Evolutionary conservation across 164 flowering plant species (phyloP).

Genomic region (Stephania japonica): DNA sequence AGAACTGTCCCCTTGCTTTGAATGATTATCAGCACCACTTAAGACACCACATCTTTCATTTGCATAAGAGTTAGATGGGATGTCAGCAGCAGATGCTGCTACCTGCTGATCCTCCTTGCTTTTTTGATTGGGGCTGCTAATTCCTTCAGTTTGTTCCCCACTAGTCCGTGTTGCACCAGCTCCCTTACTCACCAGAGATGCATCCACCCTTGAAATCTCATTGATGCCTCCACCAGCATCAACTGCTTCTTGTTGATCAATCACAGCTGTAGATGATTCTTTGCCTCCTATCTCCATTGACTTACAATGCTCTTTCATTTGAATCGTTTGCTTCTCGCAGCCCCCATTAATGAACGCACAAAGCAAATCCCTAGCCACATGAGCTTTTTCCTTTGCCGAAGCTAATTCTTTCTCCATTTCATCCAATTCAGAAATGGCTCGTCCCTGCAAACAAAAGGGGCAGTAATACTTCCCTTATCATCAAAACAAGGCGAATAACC

Average conservation of each 20-base stretch:
- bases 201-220: neutral
- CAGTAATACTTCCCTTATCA: conserved; percentile 36
- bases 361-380: neutral
- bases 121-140: neutral
- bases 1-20: neutral
- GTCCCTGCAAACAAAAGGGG: conserved; percentile 41
- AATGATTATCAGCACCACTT: too few species aligned
- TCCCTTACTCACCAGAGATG: neutral
- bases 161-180: neutral
- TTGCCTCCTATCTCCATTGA: neutral
- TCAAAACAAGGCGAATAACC: conserved; percentile 29
- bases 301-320: neutral
- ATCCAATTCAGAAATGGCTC: conserved; percentile 12
- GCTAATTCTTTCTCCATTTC: conserved; percentile 23
- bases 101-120: too few species aligned
- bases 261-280: neutral
- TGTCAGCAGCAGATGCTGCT: too few species aligned
- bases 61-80: neutral
- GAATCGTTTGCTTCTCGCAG: conserved; percentile 7
- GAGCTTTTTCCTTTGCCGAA: conserved; percentile 19
- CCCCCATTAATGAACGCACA: conserved; percentile 5
- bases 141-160: neutral
- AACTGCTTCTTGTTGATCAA: conserved; percentile 5
- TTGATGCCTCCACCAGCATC: neutral
- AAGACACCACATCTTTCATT: neutral